Conservation (phyloP, 768 basidiomycete genomes). For the Chalciporus piperatus region DNA sequence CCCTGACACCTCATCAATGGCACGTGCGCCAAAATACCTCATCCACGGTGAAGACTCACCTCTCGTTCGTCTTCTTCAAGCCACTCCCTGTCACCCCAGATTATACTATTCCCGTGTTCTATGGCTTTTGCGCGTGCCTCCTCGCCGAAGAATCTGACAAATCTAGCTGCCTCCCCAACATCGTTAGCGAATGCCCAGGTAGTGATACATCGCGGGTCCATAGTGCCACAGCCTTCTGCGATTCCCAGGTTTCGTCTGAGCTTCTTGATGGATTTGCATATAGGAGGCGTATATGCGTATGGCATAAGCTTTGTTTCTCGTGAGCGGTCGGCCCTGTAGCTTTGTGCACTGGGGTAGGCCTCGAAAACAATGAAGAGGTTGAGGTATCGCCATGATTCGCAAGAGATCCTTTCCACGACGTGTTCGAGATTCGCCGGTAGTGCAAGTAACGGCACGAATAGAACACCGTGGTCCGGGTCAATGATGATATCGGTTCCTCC, state of each 20-base stretch:
- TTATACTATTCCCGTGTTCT: conserved; percentile 33
- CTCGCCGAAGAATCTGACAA: conserved; percentile 58
- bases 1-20: conserved; percentile 40
- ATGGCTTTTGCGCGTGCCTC: conserved; percentile 45
- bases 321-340: conserved; percentile 21
- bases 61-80: conserved; percentile 54
- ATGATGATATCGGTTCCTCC: conserved; percentile 64
- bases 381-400: conserved; percentile 62
- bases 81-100: conserved; percentile 68
- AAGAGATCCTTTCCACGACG: conserved; percentile 42
- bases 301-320: conserved; percentile 8
- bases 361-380: conserved; percentile 62
- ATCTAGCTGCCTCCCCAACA: conserved; percentile 54
- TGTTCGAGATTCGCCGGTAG: conserved; percentile 50
- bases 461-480: conserved; percentile 57
- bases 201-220: conserved; percentile 42
- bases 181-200: conserved; percentile 62
- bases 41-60: conserved; percentile 31
- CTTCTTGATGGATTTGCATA: conserved; percentile 67
- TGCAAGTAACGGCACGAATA: conserved; percentile 44
- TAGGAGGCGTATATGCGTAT: conserved; percentile 61
- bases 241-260: conserved; percentile 62
- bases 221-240: conserved; percentile 55
- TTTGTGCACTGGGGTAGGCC: conserved; percentile 53
- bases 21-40: conserved; percentile 10